Evolutionary conservation across 140 eudicot species (phyloP), one percentile per base, ranked within the genome.

Genomic region (Stevia rebaudiana): DNA sequence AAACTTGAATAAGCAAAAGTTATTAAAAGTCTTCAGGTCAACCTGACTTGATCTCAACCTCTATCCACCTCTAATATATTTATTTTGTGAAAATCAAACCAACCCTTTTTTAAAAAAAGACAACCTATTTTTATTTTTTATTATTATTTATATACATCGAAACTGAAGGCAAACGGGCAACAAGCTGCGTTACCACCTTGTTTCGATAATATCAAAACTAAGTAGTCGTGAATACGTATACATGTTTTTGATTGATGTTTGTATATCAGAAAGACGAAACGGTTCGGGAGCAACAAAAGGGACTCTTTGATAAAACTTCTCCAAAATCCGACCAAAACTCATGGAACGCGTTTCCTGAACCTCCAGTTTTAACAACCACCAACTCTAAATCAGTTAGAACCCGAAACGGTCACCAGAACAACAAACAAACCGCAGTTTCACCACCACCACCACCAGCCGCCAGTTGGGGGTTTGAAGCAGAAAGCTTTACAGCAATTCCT

Each of bases 341-440:
- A 42, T 85, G 96, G 96, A 82, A 84, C 69, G 78, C 96, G 3
- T 88, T 88, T 66, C 35, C 89, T n/a, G 89, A 78, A 72, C 42
- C 71, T 41, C 74, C 77, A 40, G 12, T 82, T 3, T 9, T 75
- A n/a, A 42, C 76, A 6, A 24, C 70, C 25, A 74, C 74, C 63
- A 63, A 39, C 63, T 23, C 77, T 72, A 82, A 69, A 67, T 92
- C 99, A 7, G 97, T 92, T 52, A 81, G 98, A 76, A 85, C 96
- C 21, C 84, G 80, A 72, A 84, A 78, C 5, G 80, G 88, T 52
- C 83, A 79, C 53, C 83, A 49, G 70, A 81, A 60, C 71, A 91
- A 73, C 18, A 59, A 59, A 11, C 85, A 73, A 44, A 65, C 79
- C 19, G 64, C 44, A 40, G 44, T n/a, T n/a, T n/a, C n/a, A n/a